These are phyloP conservation scores for Gaeumannomyces sp. DNA, from an alignment of 2,329 filamentous ascomycete species.

Conservation along the genomic window DNA sequence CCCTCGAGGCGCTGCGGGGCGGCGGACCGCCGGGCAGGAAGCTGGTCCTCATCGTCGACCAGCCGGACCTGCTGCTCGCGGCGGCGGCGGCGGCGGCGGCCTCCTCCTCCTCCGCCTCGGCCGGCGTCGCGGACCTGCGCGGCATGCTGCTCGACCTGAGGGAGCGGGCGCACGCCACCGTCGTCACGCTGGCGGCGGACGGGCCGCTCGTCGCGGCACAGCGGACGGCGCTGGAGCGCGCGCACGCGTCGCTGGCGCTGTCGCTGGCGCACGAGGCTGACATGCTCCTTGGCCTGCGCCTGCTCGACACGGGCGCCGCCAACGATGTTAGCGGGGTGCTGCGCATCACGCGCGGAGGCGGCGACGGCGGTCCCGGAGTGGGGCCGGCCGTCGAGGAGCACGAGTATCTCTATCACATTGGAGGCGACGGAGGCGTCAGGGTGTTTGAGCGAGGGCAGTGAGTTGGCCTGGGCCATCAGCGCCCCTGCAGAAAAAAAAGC, in stretches of 20 bases:
- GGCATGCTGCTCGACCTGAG: constrained; percentile 53
- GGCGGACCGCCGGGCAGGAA: too few relatives aligned
- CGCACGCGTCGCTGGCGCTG: constrained; percentile 65
- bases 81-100: constrained; percentile 35
- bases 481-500: too few relatives aligned
- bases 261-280: constrained; percentile 68
- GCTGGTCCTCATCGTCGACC: constrained; percentile 59
- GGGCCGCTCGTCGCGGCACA: constrained; percentile 59
- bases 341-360: constrained; percentile 59
- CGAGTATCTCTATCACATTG: constrained; percentile 77
- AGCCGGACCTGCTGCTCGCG: constrained; percentile 59
- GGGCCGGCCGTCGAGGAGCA: constrained; percentile 41
- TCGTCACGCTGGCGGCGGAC: constrained; percentile 68
- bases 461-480: too few relatives aligned
- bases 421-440: constrained; percentile 69
- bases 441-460: constrained; percentile 78
- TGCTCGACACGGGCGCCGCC: constrained; percentile 82
- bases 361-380: constrained; percentile 7
- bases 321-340: constrained; percentile 86
- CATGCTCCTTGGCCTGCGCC: constrained; percentile 64
- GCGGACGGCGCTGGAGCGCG: constrained; percentile 59
- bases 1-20: constrained; percentile 30
- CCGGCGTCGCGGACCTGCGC: constrained; percentile 37
- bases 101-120: too few relatives aligned
- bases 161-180: constrained; percentile 58